phyloP scores from a whole-genome alignment of 1,284 basidiomycete species.

The Fomitopsis pinicola region DNA sequence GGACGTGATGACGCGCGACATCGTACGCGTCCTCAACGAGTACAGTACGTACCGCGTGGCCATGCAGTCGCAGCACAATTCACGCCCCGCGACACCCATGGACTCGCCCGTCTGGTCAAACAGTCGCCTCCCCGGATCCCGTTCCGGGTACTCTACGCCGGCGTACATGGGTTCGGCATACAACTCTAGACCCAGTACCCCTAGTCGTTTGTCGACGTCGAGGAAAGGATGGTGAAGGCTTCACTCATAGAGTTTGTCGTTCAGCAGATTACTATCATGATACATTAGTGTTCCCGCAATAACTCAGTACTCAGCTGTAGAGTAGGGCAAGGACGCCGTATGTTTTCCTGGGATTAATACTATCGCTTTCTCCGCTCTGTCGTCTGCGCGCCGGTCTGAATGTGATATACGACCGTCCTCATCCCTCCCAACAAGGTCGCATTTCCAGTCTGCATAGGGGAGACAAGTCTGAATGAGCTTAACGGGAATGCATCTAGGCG shows the following conservation, averaged over 20 bases:
- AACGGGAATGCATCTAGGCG: not conserved
- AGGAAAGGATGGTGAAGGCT: conserved; percentile 6
- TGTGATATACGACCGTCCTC: no score
- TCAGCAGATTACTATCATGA: not conserved
- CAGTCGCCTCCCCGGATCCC: conserved; percentile 27
- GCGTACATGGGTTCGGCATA: conserved; percentile 40
- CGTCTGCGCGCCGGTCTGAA: not conserved
- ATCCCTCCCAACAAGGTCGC: no score
- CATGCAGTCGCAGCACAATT: conserved; percentile 52
- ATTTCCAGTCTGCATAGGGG: no score
- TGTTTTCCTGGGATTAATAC: not conserved
- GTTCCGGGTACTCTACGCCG: conserved; percentile 45
- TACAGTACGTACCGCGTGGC: conserved; percentile 58
- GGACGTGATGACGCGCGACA: conserved; percentile 67
- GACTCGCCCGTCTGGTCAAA: conserved; percentile 38
- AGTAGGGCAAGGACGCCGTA: not conserved
- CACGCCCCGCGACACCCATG: conserved; percentile 62
- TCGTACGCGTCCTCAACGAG: conserved; percentile 68
- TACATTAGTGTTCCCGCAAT: not conserved
- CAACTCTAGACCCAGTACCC: conserved; percentile 63
- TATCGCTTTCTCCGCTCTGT: not conserved
- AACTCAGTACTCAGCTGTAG: not conserved
- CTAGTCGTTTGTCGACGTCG: conserved; percentile 41
- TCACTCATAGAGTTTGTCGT: not conserved
- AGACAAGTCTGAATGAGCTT: no score